Base-by-base conservation (phyloP, 2,329 filamentous ascomycete genomes). In the Colletotrichum musae region DNA sequence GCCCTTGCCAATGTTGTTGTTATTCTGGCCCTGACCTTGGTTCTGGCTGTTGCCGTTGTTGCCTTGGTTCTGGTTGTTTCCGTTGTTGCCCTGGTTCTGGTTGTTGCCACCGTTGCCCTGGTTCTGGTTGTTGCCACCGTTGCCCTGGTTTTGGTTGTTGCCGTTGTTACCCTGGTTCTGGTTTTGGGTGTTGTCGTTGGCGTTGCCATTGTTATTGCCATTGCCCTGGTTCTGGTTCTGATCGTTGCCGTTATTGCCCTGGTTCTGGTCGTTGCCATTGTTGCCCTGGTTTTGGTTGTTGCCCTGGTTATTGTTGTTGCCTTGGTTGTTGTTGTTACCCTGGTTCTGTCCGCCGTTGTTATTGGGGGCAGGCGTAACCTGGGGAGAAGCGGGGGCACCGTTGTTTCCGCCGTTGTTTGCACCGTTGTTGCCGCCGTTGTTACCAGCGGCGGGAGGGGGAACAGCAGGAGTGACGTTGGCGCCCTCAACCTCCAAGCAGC, bases 401-500 rank as follows among this genome's bases (percentile, higher is more conserved):
- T 51, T 48, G 39, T 63, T 63, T 16, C 62, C 50, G 18, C 52
- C 58, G 0, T 43, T 61, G 32, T 36, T 36, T 18, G 66, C 41
- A 18, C 58, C 59, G 28, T 45, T 48, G 39, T 63, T 63, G 21
- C 62, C 50, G 18, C 52, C 58, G 0, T 43, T 61, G 32, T 36
- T 36, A 2, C 32, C 32, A 10, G 6, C 32, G 3, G 15, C n/a
- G 2, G 41, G 26, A 9, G 48, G 54, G 24, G 64, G 64, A 5
- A 68, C 53, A 7, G 62, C 32, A 41, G 63, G 62, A 58, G 67
- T 67, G 5, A 58, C 57, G 36, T 61, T 67, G 9, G 70, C 56
- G 7, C 58, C 63, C n/a, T 53, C 43, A 39, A 73, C 59, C 62
- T 72, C 72, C n/a, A 73, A 58, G 47, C 72, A 73, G 36, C 72